Evolutionary conservation across 1,139 yeast species (phyloP).

Genomic region (Nakaseomyces sp.): DNA sequence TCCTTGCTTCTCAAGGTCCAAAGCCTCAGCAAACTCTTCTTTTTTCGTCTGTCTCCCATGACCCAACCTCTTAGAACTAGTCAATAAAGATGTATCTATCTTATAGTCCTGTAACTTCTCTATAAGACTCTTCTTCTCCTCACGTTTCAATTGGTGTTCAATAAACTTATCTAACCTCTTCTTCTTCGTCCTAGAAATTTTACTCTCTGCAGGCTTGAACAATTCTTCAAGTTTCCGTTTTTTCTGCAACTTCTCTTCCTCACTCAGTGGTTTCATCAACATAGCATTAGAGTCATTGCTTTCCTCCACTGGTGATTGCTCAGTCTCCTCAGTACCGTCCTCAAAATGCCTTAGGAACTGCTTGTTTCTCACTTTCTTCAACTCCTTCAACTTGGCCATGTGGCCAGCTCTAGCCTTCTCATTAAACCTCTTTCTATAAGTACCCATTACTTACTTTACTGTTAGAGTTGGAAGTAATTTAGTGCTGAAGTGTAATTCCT

Average conservation of each 20-base stretch:
- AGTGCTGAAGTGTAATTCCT: no score
- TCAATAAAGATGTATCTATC: slow-evolving; percentile 60
- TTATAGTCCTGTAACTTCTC: slow-evolving; percentile 65
- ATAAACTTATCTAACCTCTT: slow-evolving; percentile 71
- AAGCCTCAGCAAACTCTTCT: slow-evolving; percentile 67
- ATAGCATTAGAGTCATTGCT: slow-evolving; percentile 51
- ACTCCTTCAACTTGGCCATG: slow-evolving; percentile 69
- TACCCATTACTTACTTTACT: slow-evolving; percentile 52
- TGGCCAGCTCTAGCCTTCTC: slow-evolving; percentile 82
- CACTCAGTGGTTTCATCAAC: slow-evolving; percentile 41
- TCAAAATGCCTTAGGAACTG: slow-evolving; percentile 46
- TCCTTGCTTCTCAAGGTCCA: slow-evolving; percentile 66
- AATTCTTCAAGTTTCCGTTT: slow-evolving; percentile 56
- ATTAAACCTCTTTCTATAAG: slow-evolving; percentile 69
- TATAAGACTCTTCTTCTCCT: slow-evolving; percentile 72
- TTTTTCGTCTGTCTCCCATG: slow-evolving; percentile 63
- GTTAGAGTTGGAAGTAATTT: no score
- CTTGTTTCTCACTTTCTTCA: slow-evolving; percentile 61
- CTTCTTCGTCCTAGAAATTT: slow-evolving; percentile 62
- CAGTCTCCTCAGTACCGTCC: slow-evolving; percentile 30
- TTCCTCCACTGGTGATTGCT: slow-evolving; percentile 19
- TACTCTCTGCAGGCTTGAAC: slow-evolving; percentile 47
- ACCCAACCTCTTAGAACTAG: slow-evolving; percentile 70
- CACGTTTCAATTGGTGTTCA: slow-evolving; percentile 82
- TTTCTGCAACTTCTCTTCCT: slow-evolving; percentile 50